phyloP scores from a whole-genome alignment of 768 basidiomycete species.

The Podaxis sp. region DNA sequence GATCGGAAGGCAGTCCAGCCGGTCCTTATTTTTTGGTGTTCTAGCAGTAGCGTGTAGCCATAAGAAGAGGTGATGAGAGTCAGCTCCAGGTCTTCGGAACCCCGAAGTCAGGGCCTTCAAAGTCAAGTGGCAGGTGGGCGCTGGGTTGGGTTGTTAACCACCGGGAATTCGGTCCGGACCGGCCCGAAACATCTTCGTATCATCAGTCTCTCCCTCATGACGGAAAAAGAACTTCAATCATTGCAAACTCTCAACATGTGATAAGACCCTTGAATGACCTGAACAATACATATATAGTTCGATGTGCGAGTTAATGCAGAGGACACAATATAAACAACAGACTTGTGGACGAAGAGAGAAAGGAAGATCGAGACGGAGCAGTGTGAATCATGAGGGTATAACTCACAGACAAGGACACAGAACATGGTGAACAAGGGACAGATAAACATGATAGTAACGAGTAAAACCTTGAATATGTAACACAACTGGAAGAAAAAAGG shows the following conservation, averaged over 20 bases:
- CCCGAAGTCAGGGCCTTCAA: no score
- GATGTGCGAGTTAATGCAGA: conserved; percentile 4
- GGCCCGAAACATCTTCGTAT: no score
- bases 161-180: no score
- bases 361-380: background rate
- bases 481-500: background rate
- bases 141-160: no score
- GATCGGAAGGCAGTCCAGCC: no score
- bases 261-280: background rate
- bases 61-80: no score
- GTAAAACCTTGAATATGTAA: background rate
- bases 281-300: conserved; percentile 8
- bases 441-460: conserved; percentile 14
- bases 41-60: no score
- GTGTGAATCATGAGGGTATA: conserved; percentile 9
- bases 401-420: background rate
- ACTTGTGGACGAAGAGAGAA: background rate
- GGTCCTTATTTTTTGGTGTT: no score
- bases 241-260: background rate
- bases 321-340: conserved; percentile 5
- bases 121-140: no score
- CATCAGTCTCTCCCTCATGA: no score
- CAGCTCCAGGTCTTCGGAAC: no score
- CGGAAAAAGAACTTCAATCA: background rate
- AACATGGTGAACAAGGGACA: conserved; percentile 8